Evolutionary conservation across 1,284 basidiomycete genomes (phyloP).

Genomic region (Papiliotrema flavescens): DNA sequence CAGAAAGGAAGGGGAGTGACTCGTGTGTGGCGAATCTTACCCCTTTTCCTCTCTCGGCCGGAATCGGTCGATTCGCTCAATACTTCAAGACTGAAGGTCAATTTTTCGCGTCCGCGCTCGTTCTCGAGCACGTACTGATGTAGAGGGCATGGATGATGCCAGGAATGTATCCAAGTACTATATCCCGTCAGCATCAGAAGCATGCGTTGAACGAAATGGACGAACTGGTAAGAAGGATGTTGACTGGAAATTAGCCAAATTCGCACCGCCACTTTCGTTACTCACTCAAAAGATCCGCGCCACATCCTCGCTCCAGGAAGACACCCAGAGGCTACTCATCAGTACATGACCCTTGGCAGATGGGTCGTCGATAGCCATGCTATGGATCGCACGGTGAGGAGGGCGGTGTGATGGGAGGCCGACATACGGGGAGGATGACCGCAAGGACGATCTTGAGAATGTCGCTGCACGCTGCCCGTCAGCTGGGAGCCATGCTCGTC

Average conservation of each 20-base stretch:
- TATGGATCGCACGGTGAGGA: not conserved
- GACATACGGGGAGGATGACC: conserved; percentile 36
- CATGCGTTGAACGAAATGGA: not conserved
- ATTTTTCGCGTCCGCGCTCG: not conserved
- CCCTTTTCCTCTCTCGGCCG: no score
- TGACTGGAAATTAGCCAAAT: conserved; percentile 15
- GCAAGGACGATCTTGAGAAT: conserved; percentile 42
- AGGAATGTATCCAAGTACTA: conserved; percentile 40
- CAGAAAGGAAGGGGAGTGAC: no score
- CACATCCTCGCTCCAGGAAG: conserved; percentile 44
- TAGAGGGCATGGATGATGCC: conserved; percentile 39
- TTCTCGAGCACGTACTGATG: conserved; percentile 19
- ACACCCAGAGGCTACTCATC: conserved; percentile 34
- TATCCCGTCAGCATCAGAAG: not conserved
- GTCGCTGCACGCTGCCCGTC: conserved; percentile 27
- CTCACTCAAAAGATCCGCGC: conserved; percentile 33
- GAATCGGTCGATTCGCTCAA: conserved; percentile 4
- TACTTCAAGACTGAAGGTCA: conserved; percentile 18
- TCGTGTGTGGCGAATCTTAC: no score
- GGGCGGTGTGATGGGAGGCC: no score
- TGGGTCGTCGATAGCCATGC: not conserved
- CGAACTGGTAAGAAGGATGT: conserved; percentile 36
- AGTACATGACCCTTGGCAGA: no score
- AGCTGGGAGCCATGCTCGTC: not conserved
- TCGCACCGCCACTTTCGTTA: no score